Conservation (phyloP, 495 filamentous ascomycete species). For the Pyrenula massariospora region DNA sequence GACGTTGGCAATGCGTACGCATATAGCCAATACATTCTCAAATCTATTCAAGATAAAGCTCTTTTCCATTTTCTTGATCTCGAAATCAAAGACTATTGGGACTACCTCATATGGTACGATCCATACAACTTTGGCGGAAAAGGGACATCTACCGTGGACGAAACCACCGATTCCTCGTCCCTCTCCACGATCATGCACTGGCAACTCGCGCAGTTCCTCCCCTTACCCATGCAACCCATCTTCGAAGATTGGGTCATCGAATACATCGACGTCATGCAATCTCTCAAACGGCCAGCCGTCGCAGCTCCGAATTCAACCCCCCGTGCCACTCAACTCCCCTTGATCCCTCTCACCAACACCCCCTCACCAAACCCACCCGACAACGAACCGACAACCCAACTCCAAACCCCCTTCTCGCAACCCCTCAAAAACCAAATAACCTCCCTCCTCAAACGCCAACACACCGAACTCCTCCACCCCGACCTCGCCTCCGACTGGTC, state of each 20-base stretch:
- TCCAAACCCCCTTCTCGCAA: slow-evolving; percentile 71
- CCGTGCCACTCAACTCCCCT: slow-evolving; percentile 67
- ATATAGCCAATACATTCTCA: slow-evolving; percentile 93
- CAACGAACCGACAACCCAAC: slow-evolving; percentile 44
- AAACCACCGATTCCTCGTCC: slow-evolving; percentile 66
- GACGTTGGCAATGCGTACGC: slow-evolving; percentile 96
- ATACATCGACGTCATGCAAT: slow-evolving; percentile 91
- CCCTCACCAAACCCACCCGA: slow-evolving; percentile 21
- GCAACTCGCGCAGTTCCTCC: slow-evolving; percentile 87
- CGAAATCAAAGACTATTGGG: slow-evolving; percentile 98
- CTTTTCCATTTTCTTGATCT: slow-evolving; percentile 96
- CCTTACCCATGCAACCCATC: slow-evolving; percentile 61
- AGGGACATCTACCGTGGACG: slow-evolving; percentile 72
- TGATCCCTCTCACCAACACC: slow-evolving; percentile 42
- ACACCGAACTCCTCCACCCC: slow-evolving; percentile 80
- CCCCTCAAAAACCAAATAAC: slow-evolving; percentile 82
- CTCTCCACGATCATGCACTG: slow-evolving; percentile 95
- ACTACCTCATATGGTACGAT: slow-evolving; percentile 99
- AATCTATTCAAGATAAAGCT: slow-evolving; percentile 88
- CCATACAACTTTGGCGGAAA: slow-evolving; percentile 98
- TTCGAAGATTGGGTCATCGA: slow-evolving; percentile 92
- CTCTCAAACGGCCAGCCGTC: slow-evolving; percentile 48
- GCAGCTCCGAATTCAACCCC: slow-evolving; percentile 38
- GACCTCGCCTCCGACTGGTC: slow-evolving; percentile 77
- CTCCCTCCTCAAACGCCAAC: slow-evolving; percentile 65